Evolutionary conservation across 441 rosid genomes (phyloP).

Genomic region (Populus hybrid): DNA sequence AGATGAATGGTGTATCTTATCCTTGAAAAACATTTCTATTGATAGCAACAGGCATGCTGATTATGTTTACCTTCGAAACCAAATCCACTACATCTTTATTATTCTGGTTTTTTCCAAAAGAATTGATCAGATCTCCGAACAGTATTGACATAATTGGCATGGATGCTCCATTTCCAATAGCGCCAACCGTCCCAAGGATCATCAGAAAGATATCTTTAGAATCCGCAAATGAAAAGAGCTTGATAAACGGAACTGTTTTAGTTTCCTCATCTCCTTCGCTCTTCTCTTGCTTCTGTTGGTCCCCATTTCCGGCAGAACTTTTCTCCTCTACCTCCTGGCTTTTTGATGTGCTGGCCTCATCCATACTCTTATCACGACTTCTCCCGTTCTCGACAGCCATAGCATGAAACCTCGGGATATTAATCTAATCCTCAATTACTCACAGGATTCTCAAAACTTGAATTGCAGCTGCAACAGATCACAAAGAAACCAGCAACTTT

Average conservation of each 20-base stretch:
- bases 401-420: background rate
- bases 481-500: background rate
- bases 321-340: background rate
- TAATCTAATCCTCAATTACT: background rate
- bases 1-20: background rate
- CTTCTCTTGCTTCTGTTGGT: background rate
- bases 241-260: conserved; percentile 40
- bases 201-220: conserved; percentile 38
- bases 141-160: conserved; percentile 24
- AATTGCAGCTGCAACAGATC: background rate
- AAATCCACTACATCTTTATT: no score
- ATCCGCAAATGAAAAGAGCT: conserved; percentile 60
- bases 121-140: no score
- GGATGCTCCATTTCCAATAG: conserved; percentile 48
- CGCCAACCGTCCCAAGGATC: conserved; percentile 49
- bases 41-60: background rate
- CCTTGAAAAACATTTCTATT: background rate
- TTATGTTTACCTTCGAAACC: no score
- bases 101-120: no score
- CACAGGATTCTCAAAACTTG: background rate
- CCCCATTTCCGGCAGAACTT: background rate
- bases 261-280: background rate
- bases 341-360: background rate
- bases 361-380: background rate
- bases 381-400: conserved; percentile 7